phyloP scores from a whole-genome alignment of 805 yeast genomes.

The Candida montana region DNA sequence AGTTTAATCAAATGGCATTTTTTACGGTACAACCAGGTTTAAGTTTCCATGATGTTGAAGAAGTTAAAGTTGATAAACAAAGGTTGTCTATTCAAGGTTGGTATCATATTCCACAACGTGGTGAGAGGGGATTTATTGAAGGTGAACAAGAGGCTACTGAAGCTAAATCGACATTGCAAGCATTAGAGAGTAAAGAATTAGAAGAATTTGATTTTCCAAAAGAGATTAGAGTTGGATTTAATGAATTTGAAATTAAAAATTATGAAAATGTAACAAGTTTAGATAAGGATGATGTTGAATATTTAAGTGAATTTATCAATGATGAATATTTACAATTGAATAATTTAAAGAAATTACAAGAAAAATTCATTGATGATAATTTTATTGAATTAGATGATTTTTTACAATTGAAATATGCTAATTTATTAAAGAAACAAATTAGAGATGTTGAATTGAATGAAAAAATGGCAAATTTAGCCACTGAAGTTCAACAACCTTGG shows the following conservation, averaged over 20 bases:
- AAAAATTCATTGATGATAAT: constrained; percentile 60
- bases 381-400: constrained; percentile 62
- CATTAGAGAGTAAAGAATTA: constrained; percentile 67
- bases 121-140: constrained; percentile 77
- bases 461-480: constrained; percentile 49
- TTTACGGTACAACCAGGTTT: constrained; percentile 95
- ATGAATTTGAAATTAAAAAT: constrained; percentile 33
- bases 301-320: constrained; percentile 51
- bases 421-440: constrained; percentile 39
- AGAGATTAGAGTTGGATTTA: constrained; percentile 40
- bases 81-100: constrained; percentile 95
- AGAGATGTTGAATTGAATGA: constrained; percentile 57
- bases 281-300: constrained; percentile 36
- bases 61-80: constrained; percentile 86
- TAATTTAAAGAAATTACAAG: constrained; percentile 39
- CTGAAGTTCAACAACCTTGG: constrained; percentile 72
- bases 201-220: constrained; percentile 83
- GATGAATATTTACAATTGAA: constrained; percentile 40
- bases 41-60: constrained; percentile 97
- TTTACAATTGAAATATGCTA: constrained; percentile 51
- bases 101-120: constrained; percentile 96
- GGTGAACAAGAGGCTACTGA: constrained; percentile 82
- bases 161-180: constrained; percentile 72
- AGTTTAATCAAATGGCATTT: constrained; percentile 93
- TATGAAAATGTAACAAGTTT: constrained; percentile 12